Base-by-base conservation (phyloP, 129 eudicot genomes). In the Calendula officinalis region DNA sequence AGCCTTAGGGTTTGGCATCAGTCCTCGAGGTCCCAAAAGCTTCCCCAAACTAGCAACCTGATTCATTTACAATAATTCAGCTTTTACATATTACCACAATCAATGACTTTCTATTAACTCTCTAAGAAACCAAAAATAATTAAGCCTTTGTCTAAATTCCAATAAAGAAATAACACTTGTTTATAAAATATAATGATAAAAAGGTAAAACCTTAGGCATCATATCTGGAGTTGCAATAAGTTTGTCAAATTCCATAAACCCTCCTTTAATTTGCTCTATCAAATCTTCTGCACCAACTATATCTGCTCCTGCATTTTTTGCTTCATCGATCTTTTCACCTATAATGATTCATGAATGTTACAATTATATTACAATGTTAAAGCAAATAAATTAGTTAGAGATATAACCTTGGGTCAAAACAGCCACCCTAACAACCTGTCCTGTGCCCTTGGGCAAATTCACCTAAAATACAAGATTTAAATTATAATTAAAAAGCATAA, bases 1-100 rank as follows among this genome's bases (percentile, higher is more conserved):
- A 41, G 98, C 98, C 75, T 91, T 91, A 2, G 98, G 98, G 72
- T 83, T 91, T 13, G 98, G 98, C 98, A 91, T 91, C 34, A 91
- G 96, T 63, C 98, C 98, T 78, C 98, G 75, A 15, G 98, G 98
- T 67, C 98, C 98, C 54, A 91, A 72, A 61, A 91, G 75, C 73
- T 80, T 91, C 64, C 98, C 98, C 3, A 91, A 75, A 67, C 81
- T 69, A 15, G 98, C 98, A 80, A 85, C 94, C 96, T 91, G 85
- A 77, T 62, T 30, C 56, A 62, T 37, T 22, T n/a, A n/a, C 38
- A 44, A 57, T 34, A 9, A 56, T 35, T 47, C 3, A 34, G 59
- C 13, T 36, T 32, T 8, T 22, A 61, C 8, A 41, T 41, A 5
- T 63, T 46, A 50, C 17, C 45, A 41, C 10, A 41, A 41, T 41